Base-by-base conservation (phyloP, 306 rosid species). In the Lithocarpus polystachyus region DNA sequence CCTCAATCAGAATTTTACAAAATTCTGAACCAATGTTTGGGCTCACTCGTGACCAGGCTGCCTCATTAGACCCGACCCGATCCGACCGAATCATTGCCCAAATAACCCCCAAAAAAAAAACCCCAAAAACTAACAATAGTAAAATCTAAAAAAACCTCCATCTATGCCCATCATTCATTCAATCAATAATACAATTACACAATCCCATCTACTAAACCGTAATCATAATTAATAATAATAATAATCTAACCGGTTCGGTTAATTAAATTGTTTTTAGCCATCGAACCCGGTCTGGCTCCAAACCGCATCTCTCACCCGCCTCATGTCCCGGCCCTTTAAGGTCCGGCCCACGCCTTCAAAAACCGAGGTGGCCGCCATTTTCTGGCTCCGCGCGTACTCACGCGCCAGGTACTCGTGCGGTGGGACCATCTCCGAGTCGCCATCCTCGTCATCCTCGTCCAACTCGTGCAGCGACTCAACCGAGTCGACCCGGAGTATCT, bases 261-360 rank as follows among this genome's bases (percentile, higher is more conserved):
- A 72, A 75, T 7, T 54, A 65, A 6, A 24, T 40, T 40, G 59
- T 6, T 5, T 3, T 87, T 51, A 94, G 3, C 99, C 99, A 64
- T 95, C 83, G 71, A 95, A 93, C 76, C 99, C 99, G 88, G 99
- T 95, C 68, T 89, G 98, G 57, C 92, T 95, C 99, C 99, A 95
- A 1, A 95, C 99, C 0, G 99, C 97, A 17, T 93, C 99, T 0
- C 99, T 88, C 76, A 95, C 98, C 88, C 94, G 89, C 40, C 96
- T 88, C 98, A 95, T 29, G 87, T 95, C 99, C 11, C 99, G 90
- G 2, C 99, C 99, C 83, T 95, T 95, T 60, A 95, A 79, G 23
- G 99, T 95, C 40, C 99, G 88, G 18, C 99, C 99, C 6, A 93
- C 98, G 1, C 99, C 99, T 67, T 93, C 99, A 62, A 95, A 91